Evolutionary conservation across 106 monocot species (phyloP).

Genomic region (Hemerocallis citrina): DNA sequence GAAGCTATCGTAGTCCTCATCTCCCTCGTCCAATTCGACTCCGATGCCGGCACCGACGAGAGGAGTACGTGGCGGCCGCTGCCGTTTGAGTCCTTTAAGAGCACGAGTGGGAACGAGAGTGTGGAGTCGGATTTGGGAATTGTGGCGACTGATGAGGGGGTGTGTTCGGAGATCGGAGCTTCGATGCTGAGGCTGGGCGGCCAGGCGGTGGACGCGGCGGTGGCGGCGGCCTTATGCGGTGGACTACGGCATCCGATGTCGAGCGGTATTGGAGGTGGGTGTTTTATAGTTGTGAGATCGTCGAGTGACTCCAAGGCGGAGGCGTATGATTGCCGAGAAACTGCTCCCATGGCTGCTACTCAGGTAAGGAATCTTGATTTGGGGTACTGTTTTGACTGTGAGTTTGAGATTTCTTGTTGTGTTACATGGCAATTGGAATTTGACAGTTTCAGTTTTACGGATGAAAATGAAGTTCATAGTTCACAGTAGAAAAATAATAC

Average conservation of each 20-base stretch:
- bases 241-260: constrained; percentile 74
- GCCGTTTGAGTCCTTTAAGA: background rate
- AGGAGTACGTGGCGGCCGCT: background rate
- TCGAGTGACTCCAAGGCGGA: constrained; percentile 12
- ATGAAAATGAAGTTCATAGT: no score
- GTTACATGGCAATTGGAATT: no score
- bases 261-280: constrained; percentile 80
- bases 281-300: constrained; percentile 48
- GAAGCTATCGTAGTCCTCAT: background rate
- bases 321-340: constrained; percentile 60
- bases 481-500: no score
- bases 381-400: no score
- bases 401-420: no score
- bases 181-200: constrained; percentile 45
- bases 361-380: no score
- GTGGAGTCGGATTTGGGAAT: constrained; percentile 61
- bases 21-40: background rate
- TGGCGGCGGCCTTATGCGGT: constrained; percentile 64
- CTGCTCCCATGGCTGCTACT: constrained; percentile 49
- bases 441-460: no score
- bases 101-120: constrained; percentile 8
- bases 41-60: no score
- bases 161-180: constrained; percentile 70
- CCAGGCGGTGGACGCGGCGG: constrained; percentile 79
- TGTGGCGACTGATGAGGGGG: constrained; percentile 68